These are phyloP conservation scores for Paecilomyces fulvus DNA, from an alignment of 2,329 filamentous ascomycete species.

Conservation along the genomic window DNA sequence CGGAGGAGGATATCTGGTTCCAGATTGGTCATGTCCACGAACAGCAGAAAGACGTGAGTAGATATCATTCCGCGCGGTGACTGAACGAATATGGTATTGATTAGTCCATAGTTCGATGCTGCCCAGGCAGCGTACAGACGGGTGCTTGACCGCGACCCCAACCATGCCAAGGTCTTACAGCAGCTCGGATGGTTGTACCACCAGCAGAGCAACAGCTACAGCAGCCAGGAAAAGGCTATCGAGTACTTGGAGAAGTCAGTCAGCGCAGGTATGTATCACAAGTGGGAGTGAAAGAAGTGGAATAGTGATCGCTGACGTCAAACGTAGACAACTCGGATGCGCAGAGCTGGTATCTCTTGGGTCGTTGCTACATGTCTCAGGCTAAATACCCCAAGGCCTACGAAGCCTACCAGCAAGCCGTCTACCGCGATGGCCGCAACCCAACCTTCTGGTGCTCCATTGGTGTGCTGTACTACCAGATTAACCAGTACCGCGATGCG, in stretches of 20 bases:
- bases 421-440: constrained; percentile 94
- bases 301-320: constrained; percentile 1
- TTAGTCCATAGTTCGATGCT: constrained; percentile 67
- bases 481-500: constrained; percentile 97
- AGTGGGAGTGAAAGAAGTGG: background rate
- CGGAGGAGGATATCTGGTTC: constrained; percentile 99
- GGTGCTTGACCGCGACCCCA: constrained; percentile 87
- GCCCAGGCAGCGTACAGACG: constrained; percentile 88
- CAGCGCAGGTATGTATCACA: constrained; percentile 60
- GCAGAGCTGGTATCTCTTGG: constrained; percentile 97
- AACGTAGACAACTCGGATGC: constrained; percentile 77
- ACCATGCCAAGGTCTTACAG: constrained; percentile 95
- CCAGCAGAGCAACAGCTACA: constrained; percentile 84
- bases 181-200: constrained; percentile 97
- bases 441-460: constrained; percentile 99
- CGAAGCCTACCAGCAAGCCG: constrained; percentile 96
- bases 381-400: constrained; percentile 98
- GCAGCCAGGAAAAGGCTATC: constrained; percentile 90
- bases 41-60: constrained; percentile 91
- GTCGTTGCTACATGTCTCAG: constrained; percentile 98
- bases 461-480: constrained; percentile 97
- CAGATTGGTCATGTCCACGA: constrained; percentile 98
- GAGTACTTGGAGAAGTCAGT: constrained; percentile 97
- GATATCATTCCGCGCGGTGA: background rate
- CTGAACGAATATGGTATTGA: constrained; percentile 17